Evolutionary conservation across 129 eudicot species (phyloP), one percentile per base, ranked within the genome.

Genomic region (Tanacetum coccineum): DNA sequence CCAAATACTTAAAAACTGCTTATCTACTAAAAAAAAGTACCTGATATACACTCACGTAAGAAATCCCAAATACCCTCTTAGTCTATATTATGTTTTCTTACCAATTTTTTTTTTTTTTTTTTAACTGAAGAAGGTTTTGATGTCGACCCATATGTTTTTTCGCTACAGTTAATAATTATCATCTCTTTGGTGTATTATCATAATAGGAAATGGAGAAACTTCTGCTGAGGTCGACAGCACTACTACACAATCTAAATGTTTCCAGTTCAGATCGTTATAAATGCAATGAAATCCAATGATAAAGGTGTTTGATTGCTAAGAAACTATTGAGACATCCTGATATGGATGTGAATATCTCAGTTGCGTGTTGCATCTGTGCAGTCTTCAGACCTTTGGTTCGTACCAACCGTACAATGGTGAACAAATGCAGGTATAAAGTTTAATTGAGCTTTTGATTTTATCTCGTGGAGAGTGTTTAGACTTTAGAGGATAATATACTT

Each of bases 311-410:
- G 25, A 58, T 58, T 57, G 59, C 56, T 4, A 62, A 59, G n/a
- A 61, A 78, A 32, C 50, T 81, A 15, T 11, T 77, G 20, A 45
- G 66, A 46, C 58, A 78, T 66, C 19, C 48, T 46, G 74, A 81
- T 50, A 9, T 48, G 18, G 71, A 81, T 51, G 77, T 81, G 13
- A 77, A 65, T 46, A 39, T 73, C 64, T 68, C 73, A 30, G 63
- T 77, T 42, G 67, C 77, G 47, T 66, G 68, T 20, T 81, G 86
- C 58, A 22, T 77, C 0, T 63, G 75, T 74, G 77, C 73, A 28
- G 48, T 81, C 14, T 20, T 71, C 72, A 76, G 82, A 53, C 73
- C 77, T 17, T 56, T 59, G 11, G 76, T 79, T 3, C 81, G 81
- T n/a, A 71, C 32, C 3, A 68, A 15, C 85, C 81, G 17, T 81